Conservation (phyloP, 352 stramenopile genomes). For the Pythium oligandrum region DNA sequence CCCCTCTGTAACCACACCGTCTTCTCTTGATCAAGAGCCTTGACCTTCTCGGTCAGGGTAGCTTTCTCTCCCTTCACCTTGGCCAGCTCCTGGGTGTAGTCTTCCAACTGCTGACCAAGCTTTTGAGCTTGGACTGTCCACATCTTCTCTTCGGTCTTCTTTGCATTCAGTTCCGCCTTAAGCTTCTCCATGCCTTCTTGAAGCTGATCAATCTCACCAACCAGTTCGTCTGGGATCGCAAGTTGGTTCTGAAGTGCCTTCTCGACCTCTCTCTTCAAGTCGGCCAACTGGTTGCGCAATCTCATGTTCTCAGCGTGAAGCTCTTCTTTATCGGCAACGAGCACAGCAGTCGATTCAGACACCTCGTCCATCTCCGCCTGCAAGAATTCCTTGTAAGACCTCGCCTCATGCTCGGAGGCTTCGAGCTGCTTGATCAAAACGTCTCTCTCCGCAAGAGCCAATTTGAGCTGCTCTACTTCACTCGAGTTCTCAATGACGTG, state of each 20-base stretch:
- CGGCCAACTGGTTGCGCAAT: conserved; percentile 1
- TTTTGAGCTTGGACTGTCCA: neutral
- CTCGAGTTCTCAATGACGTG: too few species aligned
- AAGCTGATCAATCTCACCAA: neutral
- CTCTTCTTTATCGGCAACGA: conserved; percentile 9
- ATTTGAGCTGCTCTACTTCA: neutral
- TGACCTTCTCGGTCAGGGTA: conserved; percentile 12
- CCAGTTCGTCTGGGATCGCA: neutral
- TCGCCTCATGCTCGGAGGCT: conserved; percentile 17
- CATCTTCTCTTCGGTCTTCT: neutral
- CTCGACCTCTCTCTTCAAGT: neutral
- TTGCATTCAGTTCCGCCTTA: neutral
- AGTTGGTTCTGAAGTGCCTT: too few species aligned
- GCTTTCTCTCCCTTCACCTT: conserved; percentile 26
- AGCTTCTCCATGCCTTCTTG: neutral
- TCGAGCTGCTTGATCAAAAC: conserved; percentile 11
- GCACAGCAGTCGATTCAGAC: conserved; percentile 2
- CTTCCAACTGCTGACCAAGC: too few species aligned
- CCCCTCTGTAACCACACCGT: conserved; percentile 20
- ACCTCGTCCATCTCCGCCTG: conserved; percentile 19
- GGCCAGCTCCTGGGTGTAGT: conserved; percentile 9
- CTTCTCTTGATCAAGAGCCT: conserved; percentile 16
- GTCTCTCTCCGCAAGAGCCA: neutral
- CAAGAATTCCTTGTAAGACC: conserved; percentile 17
- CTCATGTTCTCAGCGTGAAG: conserved; percentile 13